A percentile compares a stretch with the other conserved stretches of the same genome.
Conservation (phyloP, 352 stramenopile genomes). For the Phytopythium kandeliae region DNA sequence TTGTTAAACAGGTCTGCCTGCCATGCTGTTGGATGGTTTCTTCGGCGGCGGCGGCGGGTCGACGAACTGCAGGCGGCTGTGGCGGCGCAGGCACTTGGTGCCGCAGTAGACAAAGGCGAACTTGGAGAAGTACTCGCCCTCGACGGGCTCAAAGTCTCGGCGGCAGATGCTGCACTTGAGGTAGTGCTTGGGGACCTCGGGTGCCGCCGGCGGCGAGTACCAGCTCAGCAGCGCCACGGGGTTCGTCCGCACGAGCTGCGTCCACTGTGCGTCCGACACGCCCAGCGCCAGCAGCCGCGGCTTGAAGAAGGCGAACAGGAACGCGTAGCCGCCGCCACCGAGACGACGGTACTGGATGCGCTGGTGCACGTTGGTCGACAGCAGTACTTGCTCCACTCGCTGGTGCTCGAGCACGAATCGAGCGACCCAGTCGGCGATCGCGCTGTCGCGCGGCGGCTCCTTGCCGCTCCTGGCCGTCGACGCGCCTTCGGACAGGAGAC, state of each 20-base stretch:
- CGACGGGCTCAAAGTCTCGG: slow-evolving; percentile 73
- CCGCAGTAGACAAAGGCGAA: slow-evolving; percentile 79
- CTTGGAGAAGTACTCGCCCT: slow-evolving; percentile 86
- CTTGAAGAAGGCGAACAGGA: slow-evolving; percentile 50
- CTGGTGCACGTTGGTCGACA: slow-evolving; percentile 64
- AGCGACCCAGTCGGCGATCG: slow-evolving; percentile 32
- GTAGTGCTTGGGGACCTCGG: slow-evolving; percentile 63
- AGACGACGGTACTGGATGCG: slow-evolving; percentile 66
- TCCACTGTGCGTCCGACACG: slow-evolving; percentile 32
- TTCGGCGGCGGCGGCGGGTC: slow-evolving; percentile 1
- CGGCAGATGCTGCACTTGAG: slow-evolving; percentile 70
- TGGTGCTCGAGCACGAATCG: slow-evolving; percentile 20
- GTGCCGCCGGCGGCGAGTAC: slow-evolving; percentile 50
- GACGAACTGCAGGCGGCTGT: slow-evolving; percentile 28
- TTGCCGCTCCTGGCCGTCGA: background rate
- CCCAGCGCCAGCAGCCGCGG: slow-evolving; percentile 22
- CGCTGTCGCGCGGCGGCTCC: slow-evolving; percentile 35
- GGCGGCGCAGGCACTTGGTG: slow-evolving; percentile 76
- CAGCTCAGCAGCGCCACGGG: slow-evolving; percentile 45
- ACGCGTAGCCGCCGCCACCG: slow-evolving; percentile 61
- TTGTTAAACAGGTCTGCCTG: slow-evolving; percentile 5
- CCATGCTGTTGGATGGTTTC: too few relatives aligned
- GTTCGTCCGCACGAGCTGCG: slow-evolving; percentile 35
- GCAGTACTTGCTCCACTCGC: slow-evolving; percentile 27
- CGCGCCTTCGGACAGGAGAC: slow-evolving; percentile 9